Evolutionary conservation across 2,329 filamentous ascomycete genomes (phyloP).

Genomic region (Simplicillium aogashimaense): DNA sequence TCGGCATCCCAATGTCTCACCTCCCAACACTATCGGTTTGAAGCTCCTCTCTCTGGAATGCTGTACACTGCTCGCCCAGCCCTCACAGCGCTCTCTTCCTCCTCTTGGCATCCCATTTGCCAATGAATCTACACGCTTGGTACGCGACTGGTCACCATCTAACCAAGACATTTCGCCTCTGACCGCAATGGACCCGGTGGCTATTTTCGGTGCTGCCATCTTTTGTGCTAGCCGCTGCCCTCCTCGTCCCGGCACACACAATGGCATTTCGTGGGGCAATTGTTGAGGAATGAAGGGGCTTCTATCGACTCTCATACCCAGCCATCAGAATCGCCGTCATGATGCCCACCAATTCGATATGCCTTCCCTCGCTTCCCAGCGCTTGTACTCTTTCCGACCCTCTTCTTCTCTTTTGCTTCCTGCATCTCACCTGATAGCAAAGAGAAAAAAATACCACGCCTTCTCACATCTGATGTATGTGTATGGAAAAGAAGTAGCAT

Average conservation of each 20-base stretch:
- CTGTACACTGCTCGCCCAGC: slow-evolving; percentile 3
- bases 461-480: not conserved
- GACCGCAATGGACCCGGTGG: slow-evolving; percentile 15
- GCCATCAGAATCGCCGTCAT: slow-evolving; percentile 16
- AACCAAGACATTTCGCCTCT: slow-evolving; percentile 21
- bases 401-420: slow-evolving; percentile 4
- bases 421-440: not conserved
- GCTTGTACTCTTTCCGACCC: slow-evolving; percentile 7
- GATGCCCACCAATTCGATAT: slow-evolving; percentile 9
- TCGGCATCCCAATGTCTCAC: slow-evolving; percentile 13
- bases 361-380: slow-evolving; percentile 5
- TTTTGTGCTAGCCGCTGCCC: slow-evolving; percentile 6
- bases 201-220: slow-evolving; percentile 7
- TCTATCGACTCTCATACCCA: slow-evolving; percentile 17
- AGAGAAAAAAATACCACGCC: not conserved
- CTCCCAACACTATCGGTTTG: slow-evolving; percentile 5
- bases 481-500: not conserved
- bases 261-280: slow-evolving; percentile 4
- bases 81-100: slow-evolving; percentile 2
- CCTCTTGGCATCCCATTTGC: not conserved
- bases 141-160: slow-evolving; percentile 4
- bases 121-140: slow-evolving; percentile 2
- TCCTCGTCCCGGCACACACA: not conserved
- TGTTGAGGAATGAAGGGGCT: slow-evolving; percentile 27
- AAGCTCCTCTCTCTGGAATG: slow-evolving; percentile 17